Conservation (phyloP, 805 yeast genomes). For the Cyberlindnera bimundalis region DNA sequence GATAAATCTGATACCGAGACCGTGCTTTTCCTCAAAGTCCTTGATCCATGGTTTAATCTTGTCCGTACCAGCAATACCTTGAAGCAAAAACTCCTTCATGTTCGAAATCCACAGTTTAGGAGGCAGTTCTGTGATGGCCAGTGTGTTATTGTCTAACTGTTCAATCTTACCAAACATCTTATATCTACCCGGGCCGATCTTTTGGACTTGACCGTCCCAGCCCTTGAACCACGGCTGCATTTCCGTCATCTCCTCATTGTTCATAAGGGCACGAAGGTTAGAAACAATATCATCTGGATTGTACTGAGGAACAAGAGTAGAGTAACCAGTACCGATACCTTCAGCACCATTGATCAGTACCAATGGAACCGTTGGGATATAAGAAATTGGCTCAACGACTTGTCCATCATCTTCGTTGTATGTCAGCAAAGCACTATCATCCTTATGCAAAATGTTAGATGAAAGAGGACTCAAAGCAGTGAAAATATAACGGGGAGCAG, state of each 20-base stretch:
- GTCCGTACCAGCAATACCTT: conserved; percentile 73
- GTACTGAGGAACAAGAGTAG: conserved; percentile 86
- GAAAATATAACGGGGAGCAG: conserved; percentile 96
- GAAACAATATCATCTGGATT: conserved; percentile 81
- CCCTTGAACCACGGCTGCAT: conserved; percentile 95
- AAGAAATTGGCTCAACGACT: conserved; percentile 94
- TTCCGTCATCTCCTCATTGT: conserved; percentile 62
- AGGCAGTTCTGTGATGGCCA: conserved; percentile 92
- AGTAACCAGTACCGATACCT: conserved; percentile 99
- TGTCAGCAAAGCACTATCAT: conserved; percentile 72
- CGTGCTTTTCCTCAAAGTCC: conserved; percentile 94
- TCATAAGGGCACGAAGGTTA: conserved; percentile 72
- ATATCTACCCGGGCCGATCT: conserved; percentile 61
- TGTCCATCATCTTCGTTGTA: conserved; percentile 91
- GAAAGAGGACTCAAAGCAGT: conserved; percentile 81
- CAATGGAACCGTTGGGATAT: conserved; percentile 91
- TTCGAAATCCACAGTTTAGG: conserved; percentile 89
- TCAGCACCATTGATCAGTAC: conserved; percentile 93
- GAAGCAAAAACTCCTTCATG: conserved; percentile 78
- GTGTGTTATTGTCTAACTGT: conserved; percentile 70
- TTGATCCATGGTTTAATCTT: conserved; percentile 81
- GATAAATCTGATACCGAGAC: conserved; percentile 72
- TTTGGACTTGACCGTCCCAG: conserved; percentile 83
- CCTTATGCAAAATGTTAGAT: conserved; percentile 67
- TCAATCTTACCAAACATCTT: conserved; percentile 78